Evolutionary conservation across 805 yeast species (phyloP), one percentile per base, ranked within the genome.

Genomic region (Metschnikowia rubicola): DNA sequence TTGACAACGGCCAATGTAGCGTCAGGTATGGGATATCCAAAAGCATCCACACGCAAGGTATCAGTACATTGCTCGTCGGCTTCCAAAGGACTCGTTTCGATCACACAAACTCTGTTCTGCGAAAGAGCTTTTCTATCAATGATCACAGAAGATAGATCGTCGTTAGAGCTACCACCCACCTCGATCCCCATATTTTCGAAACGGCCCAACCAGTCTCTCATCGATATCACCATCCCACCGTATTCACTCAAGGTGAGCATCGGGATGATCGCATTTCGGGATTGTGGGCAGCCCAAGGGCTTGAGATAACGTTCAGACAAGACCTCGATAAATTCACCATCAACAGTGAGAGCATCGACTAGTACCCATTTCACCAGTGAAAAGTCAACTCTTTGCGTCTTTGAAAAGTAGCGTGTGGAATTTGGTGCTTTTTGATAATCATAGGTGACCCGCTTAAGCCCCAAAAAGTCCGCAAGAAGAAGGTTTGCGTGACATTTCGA

Each of bases 21-120:
- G 68, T 92, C 97, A 0, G 97, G 97, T 2, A 94, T 65, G 1
- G 99, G 98, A 59, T 77, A 89, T 0, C 99, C 99, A 73, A 92
- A 94, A 0, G 97, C 86, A 13, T 95, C 96, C 0, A 94, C 84
- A 42, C 96, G 72, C 36, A 89, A 67, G 43, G 59, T 44, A 33
- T 67, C 70, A n/a, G 50, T 64, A 38, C 60, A 59, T 50, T 54
- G 64, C 51, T 74, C 79, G 31, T 80, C 81, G 1, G 65, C 55
- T 8, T 50, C 58, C 2, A 75, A 63, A 6, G 85, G 85, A 58
- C 69, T 76, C 44, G 74, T 82, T 21, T 84, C 79, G 0, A 85
- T 74, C 8, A 88, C 78, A 48, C 83, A 79, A 10, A 88, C 88
- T 4, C 81, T 73, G 62, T 89, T 89, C 31, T 88, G 77, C 0